Evolutionary conservation across 208 protist genomes (phyloP).

Genomic region (Leishmania arabica): DNA sequence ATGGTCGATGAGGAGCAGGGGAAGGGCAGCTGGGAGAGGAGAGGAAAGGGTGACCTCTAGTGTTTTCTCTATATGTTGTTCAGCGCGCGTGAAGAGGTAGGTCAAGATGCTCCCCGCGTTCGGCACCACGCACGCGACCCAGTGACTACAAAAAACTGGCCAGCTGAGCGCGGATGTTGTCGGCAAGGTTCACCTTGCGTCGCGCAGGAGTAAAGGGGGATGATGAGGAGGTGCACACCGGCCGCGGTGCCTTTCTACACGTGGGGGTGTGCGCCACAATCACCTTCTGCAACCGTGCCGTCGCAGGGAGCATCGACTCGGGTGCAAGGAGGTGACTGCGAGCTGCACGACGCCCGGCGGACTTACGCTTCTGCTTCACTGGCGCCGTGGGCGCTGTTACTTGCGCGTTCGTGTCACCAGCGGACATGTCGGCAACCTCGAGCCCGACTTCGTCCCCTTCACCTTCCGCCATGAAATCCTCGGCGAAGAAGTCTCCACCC

Average conservation of each 20-base stretch:
- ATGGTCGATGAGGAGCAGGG: background rate
- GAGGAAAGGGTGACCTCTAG: background rate
- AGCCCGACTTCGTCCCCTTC: background rate
- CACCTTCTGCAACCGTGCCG: constrained; percentile 18
- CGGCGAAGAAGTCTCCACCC: background rate
- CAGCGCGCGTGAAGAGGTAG: background rate
- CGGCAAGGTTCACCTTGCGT: constrained; percentile 16
- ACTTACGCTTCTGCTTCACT: background rate
- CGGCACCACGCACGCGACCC: no score
- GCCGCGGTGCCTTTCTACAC: constrained; percentile 1
- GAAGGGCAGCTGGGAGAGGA: background rate
- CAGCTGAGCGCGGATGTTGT: constrained; percentile 29
- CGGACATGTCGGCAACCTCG: background rate
- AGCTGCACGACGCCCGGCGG: background rate
- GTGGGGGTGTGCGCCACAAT: constrained; percentile 17
- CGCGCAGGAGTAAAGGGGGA: constrained; percentile 8
- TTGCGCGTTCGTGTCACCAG: background rate
- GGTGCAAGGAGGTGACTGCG: constrained; percentile 18
- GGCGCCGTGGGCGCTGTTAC: background rate
- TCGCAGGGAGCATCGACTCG: constrained; percentile 18
- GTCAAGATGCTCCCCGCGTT: background rate
- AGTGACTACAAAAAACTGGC: constrained; percentile 20
- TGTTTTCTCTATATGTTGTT: constrained; percentile 11
- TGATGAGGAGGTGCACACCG: background rate
- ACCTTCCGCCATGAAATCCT: constrained; percentile 9